Base-by-base conservation (phyloP, 2,329 filamentous ascomycete genomes). In the Tolypocladium pustulatum region DNA sequence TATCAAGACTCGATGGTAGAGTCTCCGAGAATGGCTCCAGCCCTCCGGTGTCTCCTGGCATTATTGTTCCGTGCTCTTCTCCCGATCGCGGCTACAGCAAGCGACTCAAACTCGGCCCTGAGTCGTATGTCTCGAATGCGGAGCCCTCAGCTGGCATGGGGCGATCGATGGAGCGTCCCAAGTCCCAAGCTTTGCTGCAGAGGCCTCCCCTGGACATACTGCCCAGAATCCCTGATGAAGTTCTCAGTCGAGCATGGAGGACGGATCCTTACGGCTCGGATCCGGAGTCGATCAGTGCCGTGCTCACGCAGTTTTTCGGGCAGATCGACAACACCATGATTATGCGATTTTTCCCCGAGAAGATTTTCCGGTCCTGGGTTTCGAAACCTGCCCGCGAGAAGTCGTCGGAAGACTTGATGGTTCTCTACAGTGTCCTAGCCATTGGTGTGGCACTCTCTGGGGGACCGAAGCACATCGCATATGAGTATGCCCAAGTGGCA, bases 401-500 rank as follows among this genome's bases (percentile, higher is more conserved):
- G 64, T 70, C 65, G 41, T 67, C 70, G 63, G 78, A 74, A 67
- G 76, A 78, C 64, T 67, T 72, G 70, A 79, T 75, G 74, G 74
- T 75, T 63, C 72, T 74, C 58, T 78, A 76, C 72, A 79, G 72
- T 63, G 72, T 73, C 56, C 69, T 76, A 54, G 73, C 73, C 38
- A 65, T 74, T 36, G 73, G 76, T 10, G 68, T 74, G 38, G 66
- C 69, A n/a, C 62, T 75, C 27, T 73, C 74, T n/a, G 72, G 68
- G 41, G 74, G 73, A 8, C 67, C 70, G 1, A 71, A 69, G 57
- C 63, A 68, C 27, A 72, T 73, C 43, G 73, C 73, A 8, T 69
- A 66, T 54, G 72, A 76, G 58, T 76, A 76, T 55, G 73, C 75
- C 4, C 74, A 76, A 41, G 80, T 87, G 55, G 84, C 85, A 4